A percentile compares a stretch with the other conserved stretches of the same genome.
Conservation (phyloP, 441 rosid species). For the Bruguiera hainesii region DNA sequence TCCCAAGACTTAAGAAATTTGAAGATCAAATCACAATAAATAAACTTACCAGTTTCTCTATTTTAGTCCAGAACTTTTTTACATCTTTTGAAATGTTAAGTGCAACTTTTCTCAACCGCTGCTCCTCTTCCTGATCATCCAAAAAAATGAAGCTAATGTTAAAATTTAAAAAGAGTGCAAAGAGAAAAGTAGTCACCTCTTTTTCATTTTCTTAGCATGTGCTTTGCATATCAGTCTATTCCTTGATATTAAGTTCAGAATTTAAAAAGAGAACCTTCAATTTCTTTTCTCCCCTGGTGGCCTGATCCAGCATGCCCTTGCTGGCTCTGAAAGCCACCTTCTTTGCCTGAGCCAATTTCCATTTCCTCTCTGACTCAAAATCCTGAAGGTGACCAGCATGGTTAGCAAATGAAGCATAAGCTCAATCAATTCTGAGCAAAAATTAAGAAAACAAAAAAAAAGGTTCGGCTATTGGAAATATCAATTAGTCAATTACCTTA, state of each 20-base stretch:
- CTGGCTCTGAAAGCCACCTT: constrained; percentile 94
- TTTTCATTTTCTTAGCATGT: neutral
- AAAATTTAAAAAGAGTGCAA: constrained; percentile 1
- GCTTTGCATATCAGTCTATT: neutral
- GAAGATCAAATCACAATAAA: constrained; percentile 19
- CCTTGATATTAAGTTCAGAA: neutral
- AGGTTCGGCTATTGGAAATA: neutral
- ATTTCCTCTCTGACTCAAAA: constrained; percentile 97
- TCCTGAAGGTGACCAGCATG: constrained; percentile 53
- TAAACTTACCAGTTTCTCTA: constrained; percentile 90
- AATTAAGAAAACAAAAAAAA: neutral
- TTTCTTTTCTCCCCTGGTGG: constrained; percentile 93
- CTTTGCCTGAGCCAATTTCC: constrained; percentile 97
- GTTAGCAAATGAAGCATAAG: constrained; percentile 25
- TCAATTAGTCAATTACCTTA: constrained; percentile 52
- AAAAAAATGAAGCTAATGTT: constrained; percentile 10
- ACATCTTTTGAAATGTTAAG: constrained; percentile 92
- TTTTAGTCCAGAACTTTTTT: constrained; percentile 95
- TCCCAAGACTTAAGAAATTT: constrained; percentile 9
- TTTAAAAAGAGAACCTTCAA: constrained; percentile 60
- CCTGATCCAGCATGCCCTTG: constrained; percentile 95
- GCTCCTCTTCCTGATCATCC: constrained; percentile 87
- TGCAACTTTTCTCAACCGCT: constrained; percentile 80
- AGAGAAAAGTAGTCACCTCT: neutral
- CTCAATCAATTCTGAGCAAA: neutral